These are phyloP conservation scores for Globisporangium okanoganense DNA, from an alignment of 352 stramenopile genomes.

Conservation along the genomic window DNA sequence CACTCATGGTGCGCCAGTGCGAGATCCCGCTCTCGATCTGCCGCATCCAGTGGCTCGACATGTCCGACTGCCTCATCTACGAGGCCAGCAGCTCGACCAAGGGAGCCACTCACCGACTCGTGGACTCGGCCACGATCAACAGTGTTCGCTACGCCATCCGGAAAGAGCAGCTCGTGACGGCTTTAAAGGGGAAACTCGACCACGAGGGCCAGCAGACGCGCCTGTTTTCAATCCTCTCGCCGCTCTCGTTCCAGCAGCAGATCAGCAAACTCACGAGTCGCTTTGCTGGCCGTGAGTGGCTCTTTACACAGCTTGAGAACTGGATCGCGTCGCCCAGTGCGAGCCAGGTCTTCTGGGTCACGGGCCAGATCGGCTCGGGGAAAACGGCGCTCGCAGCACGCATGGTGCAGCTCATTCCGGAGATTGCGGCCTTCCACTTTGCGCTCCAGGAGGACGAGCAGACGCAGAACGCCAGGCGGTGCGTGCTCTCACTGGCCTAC, in stretches of 20 bases:
- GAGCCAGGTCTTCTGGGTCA: slow-evolving; percentile 64
- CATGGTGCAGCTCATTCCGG: slow-evolving; percentile 62
- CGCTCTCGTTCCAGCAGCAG: slow-evolving; percentile 69
- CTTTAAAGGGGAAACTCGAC: slow-evolving; percentile 57
- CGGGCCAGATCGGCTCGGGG: slow-evolving; percentile 62
- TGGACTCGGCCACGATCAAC: slow-evolving; percentile 33
- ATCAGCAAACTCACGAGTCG: slow-evolving; percentile 67
- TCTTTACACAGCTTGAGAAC: slow-evolving; percentile 40
- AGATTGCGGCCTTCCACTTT: slow-evolving; percentile 76
- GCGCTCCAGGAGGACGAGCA: slow-evolving; percentile 71
- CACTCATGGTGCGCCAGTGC: slow-evolving; percentile 63
- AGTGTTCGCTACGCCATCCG: slow-evolving; percentile 45
- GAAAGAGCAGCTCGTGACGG: slow-evolving; percentile 47
- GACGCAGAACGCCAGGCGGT: slow-evolving; percentile 60
- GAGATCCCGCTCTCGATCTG: slow-evolving; percentile 81
- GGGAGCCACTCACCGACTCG: slow-evolving; percentile 7
- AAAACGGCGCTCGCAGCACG: slow-evolving; percentile 61
- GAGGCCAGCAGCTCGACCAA: background rate
- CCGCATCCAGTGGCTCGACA: slow-evolving; percentile 78
- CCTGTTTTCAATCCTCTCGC: slow-evolving; percentile 59
- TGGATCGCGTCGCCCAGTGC: slow-evolving; percentile 39
- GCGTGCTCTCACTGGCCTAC: slow-evolving; percentile 65
- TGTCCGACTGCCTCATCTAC: slow-evolving; percentile 67
- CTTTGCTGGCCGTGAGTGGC: slow-evolving; percentile 60
- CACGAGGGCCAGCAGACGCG: slow-evolving; percentile 70